Evolutionary conservation across 148 eudicot genomes (phyloP).

Genomic region (Rhododendron griersonianum): DNA sequence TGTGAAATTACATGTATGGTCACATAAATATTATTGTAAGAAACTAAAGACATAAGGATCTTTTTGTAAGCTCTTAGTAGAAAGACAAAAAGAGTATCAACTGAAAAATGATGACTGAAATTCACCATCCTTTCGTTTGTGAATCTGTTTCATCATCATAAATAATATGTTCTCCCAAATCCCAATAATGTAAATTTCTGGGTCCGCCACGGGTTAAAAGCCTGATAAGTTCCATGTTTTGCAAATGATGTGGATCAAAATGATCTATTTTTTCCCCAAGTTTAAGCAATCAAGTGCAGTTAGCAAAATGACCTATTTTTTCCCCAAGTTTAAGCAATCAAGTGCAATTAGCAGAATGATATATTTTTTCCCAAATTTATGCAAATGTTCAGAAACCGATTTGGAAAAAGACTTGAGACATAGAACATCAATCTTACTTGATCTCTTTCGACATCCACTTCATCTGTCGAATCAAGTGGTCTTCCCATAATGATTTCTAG

Average conservation of each 20-base stretch:
- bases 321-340: neutral
- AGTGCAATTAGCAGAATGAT: neutral
- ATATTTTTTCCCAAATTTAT: neutral
- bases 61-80: neutral
- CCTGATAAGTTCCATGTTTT: neutral
- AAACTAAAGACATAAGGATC: neutral
- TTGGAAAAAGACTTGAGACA: neutral
- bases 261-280: neutral
- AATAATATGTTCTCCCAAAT: neutral
- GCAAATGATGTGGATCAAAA: neutral
- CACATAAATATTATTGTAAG: neutral
- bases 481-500: slow-evolving; percentile 67
- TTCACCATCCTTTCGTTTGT: neutral
- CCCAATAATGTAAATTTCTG: no score
- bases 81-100: neutral
- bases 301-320: neutral
- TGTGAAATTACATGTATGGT: neutral
- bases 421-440: slow-evolving; percentile 32
- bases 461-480: slow-evolving; percentile 47
- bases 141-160: neutral
- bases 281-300: neutral
- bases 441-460: slow-evolving; percentile 43
- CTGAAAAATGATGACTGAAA: neutral
- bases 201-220: neutral
- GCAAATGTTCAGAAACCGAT: neutral